Percentiles rank a stretch among this genome's conserved stretches.
Evolutionary conservation across 208 protist genomes (phyloP).

Genomic region (Trypanosoma boissoni): DNA sequence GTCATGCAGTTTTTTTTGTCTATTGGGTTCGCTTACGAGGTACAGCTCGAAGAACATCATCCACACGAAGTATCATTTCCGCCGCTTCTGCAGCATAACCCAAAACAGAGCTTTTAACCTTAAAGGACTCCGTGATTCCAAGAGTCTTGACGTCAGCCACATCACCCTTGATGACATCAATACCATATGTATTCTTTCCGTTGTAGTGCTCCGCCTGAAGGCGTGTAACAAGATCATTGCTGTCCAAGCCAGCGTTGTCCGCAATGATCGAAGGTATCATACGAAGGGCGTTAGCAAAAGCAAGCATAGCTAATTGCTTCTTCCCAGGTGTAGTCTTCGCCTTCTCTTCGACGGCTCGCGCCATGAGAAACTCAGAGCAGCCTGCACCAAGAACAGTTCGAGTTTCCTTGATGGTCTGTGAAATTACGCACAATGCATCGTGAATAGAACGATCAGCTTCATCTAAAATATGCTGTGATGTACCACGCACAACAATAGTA

Average conservation of each 20-base stretch:
- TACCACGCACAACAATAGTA: slow-evolving; percentile 99
- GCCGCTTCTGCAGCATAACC: slow-evolving; percentile 97
- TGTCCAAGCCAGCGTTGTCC: slow-evolving; percentile 98
- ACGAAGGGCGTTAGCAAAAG: slow-evolving; percentile 97
- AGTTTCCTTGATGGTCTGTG: slow-evolving; percentile 95
- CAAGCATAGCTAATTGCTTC: slow-evolving; percentile 91
- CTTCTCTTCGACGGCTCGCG: slow-evolving; percentile 96
- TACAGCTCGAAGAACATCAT: slow-evolving; percentile 97
- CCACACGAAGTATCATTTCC: slow-evolving; percentile 99
- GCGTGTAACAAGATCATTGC: slow-evolving; percentile 95
- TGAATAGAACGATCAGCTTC: slow-evolving; percentile 99
- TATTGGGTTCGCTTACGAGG: slow-evolving; percentile 89
- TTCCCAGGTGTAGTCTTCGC: slow-evolving; percentile 86
- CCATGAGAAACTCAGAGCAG: slow-evolving; percentile 98
- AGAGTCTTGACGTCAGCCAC: slow-evolving; percentile 94
- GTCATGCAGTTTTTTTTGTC: slow-evolving; percentile 9
- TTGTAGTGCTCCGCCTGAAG: slow-evolving; percentile 85
- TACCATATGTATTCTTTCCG: slow-evolving; percentile 68
- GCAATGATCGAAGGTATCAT: slow-evolving; percentile 96
- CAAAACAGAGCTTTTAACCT: slow-evolving; percentile 97
- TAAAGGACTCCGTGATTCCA: slow-evolving; percentile 97
- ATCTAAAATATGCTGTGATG: slow-evolving; percentile 98
- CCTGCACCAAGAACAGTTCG: slow-evolving; percentile 97
- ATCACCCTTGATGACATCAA: slow-evolving; percentile 95
- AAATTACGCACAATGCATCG: slow-evolving; percentile 99